A percentile compares a stretch with the other conserved stretches of the same genome.
Evolutionary conservation across 2,329 filamentous ascomycete species (phyloP).

Genomic region (Fusarium cyanostomum): DNA sequence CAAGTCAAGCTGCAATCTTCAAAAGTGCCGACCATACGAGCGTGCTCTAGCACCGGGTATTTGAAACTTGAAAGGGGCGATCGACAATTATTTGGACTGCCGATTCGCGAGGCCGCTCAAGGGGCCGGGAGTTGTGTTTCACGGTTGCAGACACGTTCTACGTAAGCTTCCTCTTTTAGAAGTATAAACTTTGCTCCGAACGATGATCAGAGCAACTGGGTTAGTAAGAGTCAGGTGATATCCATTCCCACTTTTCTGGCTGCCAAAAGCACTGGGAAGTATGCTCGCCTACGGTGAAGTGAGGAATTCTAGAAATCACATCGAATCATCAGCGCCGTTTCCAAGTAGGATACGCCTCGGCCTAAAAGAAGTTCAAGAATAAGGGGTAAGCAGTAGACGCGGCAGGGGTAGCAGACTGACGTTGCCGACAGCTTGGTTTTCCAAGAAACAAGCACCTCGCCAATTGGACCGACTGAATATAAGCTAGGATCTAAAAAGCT

Average conservation of each 20-base stretch:
- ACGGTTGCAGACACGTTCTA: background rate
- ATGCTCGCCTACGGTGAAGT: too few relatives aligned
- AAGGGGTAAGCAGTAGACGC: conserved; percentile 1
- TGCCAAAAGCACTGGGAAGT: too few relatives aligned
- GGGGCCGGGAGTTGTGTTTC: background rate
- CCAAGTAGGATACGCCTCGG: too few relatives aligned
- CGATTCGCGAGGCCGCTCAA: conserved; percentile 4
- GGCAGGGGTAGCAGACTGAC: conserved; percentile 18
- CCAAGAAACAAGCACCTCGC: background rate
- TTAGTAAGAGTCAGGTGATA: background rate
- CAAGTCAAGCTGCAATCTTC: background rate
- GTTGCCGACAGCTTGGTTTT: conserved; percentile 9
- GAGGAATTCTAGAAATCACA: too few relatives aligned
- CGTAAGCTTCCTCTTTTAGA: background rate
- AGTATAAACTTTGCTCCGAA: background rate
- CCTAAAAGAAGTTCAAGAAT: background rate
- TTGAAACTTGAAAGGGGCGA: conserved; percentile 26
- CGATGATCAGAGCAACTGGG: background rate
- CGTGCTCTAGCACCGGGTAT: conserved; percentile 27
- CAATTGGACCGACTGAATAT: conserved; percentile 4
- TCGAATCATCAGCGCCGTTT: background rate
- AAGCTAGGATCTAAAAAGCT: conserved; percentile 12
- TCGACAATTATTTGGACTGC: conserved; percentile 6
- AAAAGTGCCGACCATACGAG: conserved; percentile 10
- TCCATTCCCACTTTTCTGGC: too few relatives aligned